phyloP scores from a whole-genome alignment of 805 yeast genomes.

The Nakazawaea wyomingensis region DNA sequence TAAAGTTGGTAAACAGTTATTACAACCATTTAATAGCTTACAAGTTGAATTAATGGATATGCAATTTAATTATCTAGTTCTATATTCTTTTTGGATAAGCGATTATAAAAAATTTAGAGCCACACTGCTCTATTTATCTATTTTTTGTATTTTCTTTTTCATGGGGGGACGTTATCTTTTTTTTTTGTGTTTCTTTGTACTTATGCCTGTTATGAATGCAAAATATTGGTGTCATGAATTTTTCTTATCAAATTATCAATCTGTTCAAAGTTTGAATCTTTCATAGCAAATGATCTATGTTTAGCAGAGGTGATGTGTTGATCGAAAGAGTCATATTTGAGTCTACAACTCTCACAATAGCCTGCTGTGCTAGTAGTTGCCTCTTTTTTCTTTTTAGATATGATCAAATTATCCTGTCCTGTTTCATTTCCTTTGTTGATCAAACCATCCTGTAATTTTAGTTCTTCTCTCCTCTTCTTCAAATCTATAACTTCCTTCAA shows the following conservation, averaged over 20 bases:
- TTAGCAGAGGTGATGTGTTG: conserved; percentile 65
- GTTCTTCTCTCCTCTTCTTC: conserved; percentile 32
- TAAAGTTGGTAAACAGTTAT: too few species aligned
- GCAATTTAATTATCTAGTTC: background rate
- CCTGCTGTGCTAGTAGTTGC: conserved; percentile 45
- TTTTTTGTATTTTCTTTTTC: too few species aligned
- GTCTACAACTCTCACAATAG: conserved; percentile 91
- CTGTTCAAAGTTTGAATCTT: conserved; percentile 64
- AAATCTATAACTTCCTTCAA: conserved; percentile 36
- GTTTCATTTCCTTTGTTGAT: conserved; percentile 10
- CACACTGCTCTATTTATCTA: background rate
- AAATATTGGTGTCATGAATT: conserved; percentile 23
- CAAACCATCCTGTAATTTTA: conserved; percentile 9
- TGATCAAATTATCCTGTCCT: conserved; percentile 13
- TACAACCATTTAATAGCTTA: too few species aligned
- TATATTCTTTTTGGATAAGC: too few species aligned
- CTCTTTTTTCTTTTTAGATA: conserved; percentile 18
- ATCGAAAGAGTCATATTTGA: conserved; percentile 72
- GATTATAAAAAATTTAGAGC: background rate
- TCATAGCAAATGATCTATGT: conserved; percentile 75
- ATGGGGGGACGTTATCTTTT: too few species aligned
- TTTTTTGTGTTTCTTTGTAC: background rate
- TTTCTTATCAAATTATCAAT: conserved; percentile 68
- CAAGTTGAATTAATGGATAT: too few species aligned
- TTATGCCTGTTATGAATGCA: conserved; percentile 7